These are phyloP conservation scores for Aurifilum marmelostoma DNA, from an alignment of 2,329 filamentous ascomycete genomes.

Conservation along the genomic window DNA sequence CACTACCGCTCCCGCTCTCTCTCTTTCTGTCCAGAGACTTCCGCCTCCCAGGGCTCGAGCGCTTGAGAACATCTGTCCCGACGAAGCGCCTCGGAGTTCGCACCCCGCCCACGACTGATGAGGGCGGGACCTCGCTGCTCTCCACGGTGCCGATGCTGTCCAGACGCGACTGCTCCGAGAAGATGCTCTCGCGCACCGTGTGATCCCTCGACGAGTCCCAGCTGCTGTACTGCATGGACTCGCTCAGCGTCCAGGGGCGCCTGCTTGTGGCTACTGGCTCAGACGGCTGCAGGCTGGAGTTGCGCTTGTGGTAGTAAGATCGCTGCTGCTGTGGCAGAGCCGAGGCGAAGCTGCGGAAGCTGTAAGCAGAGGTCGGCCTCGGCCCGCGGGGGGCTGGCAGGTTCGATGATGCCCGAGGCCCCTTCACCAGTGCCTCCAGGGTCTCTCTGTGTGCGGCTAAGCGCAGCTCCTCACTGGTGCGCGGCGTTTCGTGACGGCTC, in stretches of 20 bases:
- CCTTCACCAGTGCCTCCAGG: constrained; percentile 20
- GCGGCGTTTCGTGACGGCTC: constrained; percentile 28
- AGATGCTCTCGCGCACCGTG: constrained; percentile 26
- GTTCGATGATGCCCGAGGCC: background rate
- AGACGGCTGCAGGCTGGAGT: constrained; percentile 17
- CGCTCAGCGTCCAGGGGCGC: constrained; percentile 10
- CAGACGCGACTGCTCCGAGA: constrained; percentile 23
- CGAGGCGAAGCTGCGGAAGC: constrained; percentile 25
- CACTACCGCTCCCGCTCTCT: constrained; percentile 1
- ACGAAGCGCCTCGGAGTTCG: constrained; percentile 13
- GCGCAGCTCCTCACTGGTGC: constrained; percentile 37
- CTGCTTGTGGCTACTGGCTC: background rate
- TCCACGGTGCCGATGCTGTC: constrained; percentile 23
- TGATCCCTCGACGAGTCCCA: constrained; percentile 27
- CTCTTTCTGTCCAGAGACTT: constrained; percentile 1
- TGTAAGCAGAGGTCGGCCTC: constrained; percentile 18
- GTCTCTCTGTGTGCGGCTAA: constrained; percentile 15
- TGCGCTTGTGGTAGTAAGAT: constrained; percentile 17
- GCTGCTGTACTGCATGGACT: constrained; percentile 11
- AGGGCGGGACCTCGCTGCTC: constrained; percentile 6
- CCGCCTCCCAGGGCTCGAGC: constrained; percentile 5
- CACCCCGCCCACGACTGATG: constrained; percentile 5
- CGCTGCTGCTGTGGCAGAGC: constrained; percentile 8
- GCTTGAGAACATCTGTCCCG: constrained; percentile 14
- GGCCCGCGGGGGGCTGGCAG: background rate